phyloP scores from a whole-genome alignment of 108 stramenopile species.

The Hondaea fermentalgiana region DNA sequence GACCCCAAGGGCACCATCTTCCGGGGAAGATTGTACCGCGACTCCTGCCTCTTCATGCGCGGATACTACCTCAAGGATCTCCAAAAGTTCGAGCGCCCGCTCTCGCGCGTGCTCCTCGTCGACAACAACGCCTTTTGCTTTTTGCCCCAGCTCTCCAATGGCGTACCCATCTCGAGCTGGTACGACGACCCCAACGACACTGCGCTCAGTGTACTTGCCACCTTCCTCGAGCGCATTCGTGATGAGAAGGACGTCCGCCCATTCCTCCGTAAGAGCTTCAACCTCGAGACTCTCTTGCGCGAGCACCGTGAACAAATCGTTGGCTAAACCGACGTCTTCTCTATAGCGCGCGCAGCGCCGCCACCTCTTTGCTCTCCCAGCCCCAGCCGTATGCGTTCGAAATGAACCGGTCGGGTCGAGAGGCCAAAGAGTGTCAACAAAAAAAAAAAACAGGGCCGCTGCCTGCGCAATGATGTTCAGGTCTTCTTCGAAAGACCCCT shows the following conservation, averaged over 20 bases:
- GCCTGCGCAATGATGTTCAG: too few relatives aligned
- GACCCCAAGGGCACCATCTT: constrained; percentile 83
- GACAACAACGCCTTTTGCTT: constrained; percentile 92
- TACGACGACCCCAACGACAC: constrained; percentile 85
- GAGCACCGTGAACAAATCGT: constrained; percentile 7
- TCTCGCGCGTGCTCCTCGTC: constrained; percentile 71
- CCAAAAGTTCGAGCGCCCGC: constrained; percentile 69
- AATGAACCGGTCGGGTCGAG: too few relatives aligned
- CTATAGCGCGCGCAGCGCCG: neutral
- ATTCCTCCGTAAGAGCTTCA: constrained; percentile 60
- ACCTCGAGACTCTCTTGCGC: constrained; percentile 29
- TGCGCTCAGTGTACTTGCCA: constrained; percentile 76
- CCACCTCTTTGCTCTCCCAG: neutral
- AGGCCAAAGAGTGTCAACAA: too few relatives aligned
- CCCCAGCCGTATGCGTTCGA: too few relatives aligned
- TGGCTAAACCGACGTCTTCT: neutral
- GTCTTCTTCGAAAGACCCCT: too few relatives aligned
- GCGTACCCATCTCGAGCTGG: constrained; percentile 94
- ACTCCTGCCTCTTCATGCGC: constrained; percentile 79
- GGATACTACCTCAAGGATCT: constrained; percentile 82
- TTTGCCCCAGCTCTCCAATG: constrained; percentile 87
- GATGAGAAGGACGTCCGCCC: constrained; percentile 67
- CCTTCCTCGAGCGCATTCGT: constrained; percentile 66
- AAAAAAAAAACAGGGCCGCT: too few relatives aligned
- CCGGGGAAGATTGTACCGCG: constrained; percentile 78